phyloP scores from a whole-genome alignment of 306 rosid species.

The Gillenia trifoliata region DNA sequence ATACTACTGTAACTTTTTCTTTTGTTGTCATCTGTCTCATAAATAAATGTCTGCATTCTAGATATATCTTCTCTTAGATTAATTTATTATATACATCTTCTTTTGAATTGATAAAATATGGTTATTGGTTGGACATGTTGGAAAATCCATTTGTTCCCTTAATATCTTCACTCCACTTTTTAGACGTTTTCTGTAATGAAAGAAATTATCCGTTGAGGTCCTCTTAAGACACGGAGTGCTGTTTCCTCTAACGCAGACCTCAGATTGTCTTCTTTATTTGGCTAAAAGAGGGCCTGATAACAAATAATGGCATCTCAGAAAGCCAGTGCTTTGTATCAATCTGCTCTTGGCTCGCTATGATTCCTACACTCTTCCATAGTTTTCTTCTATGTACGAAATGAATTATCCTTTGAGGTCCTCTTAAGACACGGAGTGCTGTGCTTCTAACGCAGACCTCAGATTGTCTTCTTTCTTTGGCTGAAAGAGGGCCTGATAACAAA shows the following conservation, averaged over 20 bases:
- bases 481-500: constrained; percentile 1
- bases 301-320: neutral
- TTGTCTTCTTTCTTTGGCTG: neutral
- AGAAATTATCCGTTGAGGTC: neutral
- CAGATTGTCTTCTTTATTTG: neutral
- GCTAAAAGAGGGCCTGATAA: neutral
- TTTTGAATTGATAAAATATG: neutral
- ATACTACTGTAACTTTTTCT: neutral
- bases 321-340: neutral
- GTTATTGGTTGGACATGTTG: neutral
- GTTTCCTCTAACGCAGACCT: neutral
- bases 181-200: neutral
- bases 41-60: neutral
- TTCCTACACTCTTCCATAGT: neutral
- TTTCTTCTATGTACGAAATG: neutral
- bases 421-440: neutral
- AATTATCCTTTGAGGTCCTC: neutral
- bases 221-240: neutral
- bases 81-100: neutral
- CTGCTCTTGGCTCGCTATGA: constrained; percentile 4
- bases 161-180: neutral
- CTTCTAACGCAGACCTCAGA: neutral
- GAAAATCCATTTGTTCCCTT: neutral
- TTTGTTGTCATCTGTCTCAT: neutral
- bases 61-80: neutral